Conservation (phyloP, 495 filamentous ascomycete genomes). For the Aspergillus panamensis region DNA sequence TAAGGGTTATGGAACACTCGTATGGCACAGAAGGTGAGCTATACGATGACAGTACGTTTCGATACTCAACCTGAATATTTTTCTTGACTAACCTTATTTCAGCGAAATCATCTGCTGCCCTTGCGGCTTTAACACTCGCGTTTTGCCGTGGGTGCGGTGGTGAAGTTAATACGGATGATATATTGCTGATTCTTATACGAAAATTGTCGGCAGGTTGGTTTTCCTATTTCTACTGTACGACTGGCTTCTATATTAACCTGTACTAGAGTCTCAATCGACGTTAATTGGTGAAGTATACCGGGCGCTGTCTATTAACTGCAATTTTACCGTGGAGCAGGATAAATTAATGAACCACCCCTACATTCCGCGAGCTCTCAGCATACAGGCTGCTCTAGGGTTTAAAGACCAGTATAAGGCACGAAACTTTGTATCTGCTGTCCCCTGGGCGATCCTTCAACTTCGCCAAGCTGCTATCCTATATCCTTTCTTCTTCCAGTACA, state of each 20-base stretch:
- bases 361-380: constrained; percentile 65
- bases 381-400: constrained; percentile 67
- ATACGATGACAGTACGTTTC: constrained; percentile 42
- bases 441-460: constrained; percentile 70
- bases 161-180: constrained; percentile 67
- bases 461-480: constrained; percentile 66
- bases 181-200: constrained; percentile 59
- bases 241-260: constrained; percentile 1
- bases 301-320: constrained; percentile 61
- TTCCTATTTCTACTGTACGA: background rate
- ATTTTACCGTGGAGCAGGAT: constrained; percentile 69
- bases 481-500: constrained; percentile 54
- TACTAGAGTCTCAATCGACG: constrained; percentile 40
- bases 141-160: constrained; percentile 53
- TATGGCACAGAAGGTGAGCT: constrained; percentile 38
- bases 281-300: constrained; percentile 64
- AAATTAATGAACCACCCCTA: constrained; percentile 64
- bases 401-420: constrained; percentile 56
- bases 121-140: constrained; percentile 58
- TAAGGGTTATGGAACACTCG: constrained; percentile 57
- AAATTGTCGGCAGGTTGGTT: constrained; percentile 50
- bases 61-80: background rate
- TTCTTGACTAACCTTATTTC: constrained; percentile 11
- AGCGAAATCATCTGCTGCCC: constrained; percentile 52
- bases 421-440: constrained; percentile 61